Evolutionary conservation across 2,329 filamentous ascomycete species (phyloP).

Genomic region (Colletotrichum chrysophilum): DNA sequence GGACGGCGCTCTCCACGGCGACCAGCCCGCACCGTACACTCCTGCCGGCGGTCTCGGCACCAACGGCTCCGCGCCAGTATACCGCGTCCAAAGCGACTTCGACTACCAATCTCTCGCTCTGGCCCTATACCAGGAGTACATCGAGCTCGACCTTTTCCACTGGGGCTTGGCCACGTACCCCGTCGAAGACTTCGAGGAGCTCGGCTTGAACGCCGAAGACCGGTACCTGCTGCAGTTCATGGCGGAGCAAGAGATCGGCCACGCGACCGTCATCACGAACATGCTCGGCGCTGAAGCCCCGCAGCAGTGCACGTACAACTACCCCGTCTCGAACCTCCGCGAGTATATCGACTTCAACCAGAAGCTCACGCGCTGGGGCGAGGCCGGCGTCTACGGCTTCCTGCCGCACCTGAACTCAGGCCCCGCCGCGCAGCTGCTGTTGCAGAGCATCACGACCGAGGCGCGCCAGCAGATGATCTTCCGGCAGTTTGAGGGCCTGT

Average conservation of each 20-base stretch:
- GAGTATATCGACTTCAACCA: constrained; percentile 87
- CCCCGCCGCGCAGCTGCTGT: constrained; percentile 73
- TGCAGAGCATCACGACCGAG: constrained; percentile 80
- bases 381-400: constrained; percentile 83
- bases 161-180: constrained; percentile 75
- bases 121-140: constrained; percentile 82
- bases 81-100: constrained; percentile 81
- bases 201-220: constrained; percentile 72
- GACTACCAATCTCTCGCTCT: constrained; percentile 81
- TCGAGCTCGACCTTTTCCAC: constrained; percentile 84
- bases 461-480: constrained; percentile 86
- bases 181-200: constrained; percentile 70
- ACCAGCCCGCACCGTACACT: constrained; percentile 73
- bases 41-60: constrained; percentile 78
- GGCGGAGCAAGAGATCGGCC: constrained; percentile 77
- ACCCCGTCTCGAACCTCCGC: constrained; percentile 74
- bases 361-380: constrained; percentile 83
- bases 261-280: constrained; percentile 78
- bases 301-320: constrained; percentile 80
- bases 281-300: constrained; percentile 76
- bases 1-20: constrained; percentile 71
- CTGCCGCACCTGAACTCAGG: constrained; percentile 78
- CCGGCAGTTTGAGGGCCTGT: constrained; percentile 80
- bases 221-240: constrained; percentile 77
- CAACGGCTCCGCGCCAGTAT: constrained; percentile 78